Evolutionary conservation across 345 rosid genomes (phyloP).

Genomic region (Aegle marmelos): DNA sequence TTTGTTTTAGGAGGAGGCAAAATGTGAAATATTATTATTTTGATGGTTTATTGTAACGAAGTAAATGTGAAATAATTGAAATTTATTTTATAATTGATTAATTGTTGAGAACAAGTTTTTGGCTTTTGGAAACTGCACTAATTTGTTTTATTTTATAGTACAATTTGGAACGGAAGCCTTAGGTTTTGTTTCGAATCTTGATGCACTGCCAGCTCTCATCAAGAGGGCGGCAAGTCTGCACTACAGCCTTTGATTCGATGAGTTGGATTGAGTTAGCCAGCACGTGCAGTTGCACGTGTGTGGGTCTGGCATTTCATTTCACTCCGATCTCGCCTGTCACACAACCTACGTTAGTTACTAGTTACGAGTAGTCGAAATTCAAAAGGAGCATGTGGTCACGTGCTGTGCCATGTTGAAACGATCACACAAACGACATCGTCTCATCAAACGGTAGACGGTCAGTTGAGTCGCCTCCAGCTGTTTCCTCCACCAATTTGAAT

Average conservation of each 20-base stretch:
- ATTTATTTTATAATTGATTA: no score
- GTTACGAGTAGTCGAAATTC: neutral
- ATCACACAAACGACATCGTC: neutral
- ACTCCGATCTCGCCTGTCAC: neutral
- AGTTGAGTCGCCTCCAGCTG: slow-evolving; percentile 18
- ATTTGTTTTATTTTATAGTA: neutral
- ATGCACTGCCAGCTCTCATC: neutral
- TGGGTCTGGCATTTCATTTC: no score
- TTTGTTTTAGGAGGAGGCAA: no score
- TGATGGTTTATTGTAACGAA: no score
- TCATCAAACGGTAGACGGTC: neutral
- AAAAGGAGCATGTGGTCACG: neutral
- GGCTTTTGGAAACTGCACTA: neutral
- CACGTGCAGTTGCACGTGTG: neutral
- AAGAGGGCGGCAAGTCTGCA: no score
- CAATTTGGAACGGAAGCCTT: neutral
- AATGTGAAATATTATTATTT: no score
- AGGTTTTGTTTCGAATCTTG: neutral
- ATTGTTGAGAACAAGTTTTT: no score
- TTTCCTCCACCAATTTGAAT: slow-evolving; percentile 11
- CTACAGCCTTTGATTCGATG: neutral
- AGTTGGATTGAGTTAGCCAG: neutral
- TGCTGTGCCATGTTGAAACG: neutral
- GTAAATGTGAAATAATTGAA: no score
- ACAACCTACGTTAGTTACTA: no score